phyloP scores from a whole-genome alignment of 2,329 filamentous ascomycete species.

The Akanthomyces uredinophilus region DNA sequence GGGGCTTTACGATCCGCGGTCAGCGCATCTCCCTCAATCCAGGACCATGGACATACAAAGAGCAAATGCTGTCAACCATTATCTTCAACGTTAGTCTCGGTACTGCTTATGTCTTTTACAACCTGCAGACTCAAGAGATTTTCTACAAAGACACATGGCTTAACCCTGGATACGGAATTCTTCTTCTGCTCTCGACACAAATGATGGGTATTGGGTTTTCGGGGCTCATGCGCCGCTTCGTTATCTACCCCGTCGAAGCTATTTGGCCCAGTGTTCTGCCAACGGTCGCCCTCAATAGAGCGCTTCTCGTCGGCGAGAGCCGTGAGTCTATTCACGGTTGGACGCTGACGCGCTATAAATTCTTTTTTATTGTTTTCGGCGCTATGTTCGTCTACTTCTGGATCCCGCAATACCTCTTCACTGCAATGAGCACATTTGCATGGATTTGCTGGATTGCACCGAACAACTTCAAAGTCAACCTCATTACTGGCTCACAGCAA shows the following conservation, averaged over 20 bases:
- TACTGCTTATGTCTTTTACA: slow-evolving; percentile 31
- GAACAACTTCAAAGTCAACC: slow-evolving; percentile 33
- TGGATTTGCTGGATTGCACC: slow-evolving; percentile 45
- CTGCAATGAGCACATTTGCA: slow-evolving; percentile 37
- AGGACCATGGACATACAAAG: slow-evolving; percentile 35
- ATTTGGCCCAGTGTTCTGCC: slow-evolving; percentile 23
- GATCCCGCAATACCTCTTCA: slow-evolving; percentile 40
- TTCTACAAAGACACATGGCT: slow-evolving; percentile 17
- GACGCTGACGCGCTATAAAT: slow-evolving; percentile 35
- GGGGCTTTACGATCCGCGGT: slow-evolving; percentile 12
- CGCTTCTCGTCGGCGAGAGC: slow-evolving; percentile 27
- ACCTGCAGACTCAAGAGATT: slow-evolving; percentile 31
- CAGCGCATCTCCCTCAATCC: slow-evolving; percentile 30
- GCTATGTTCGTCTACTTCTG: slow-evolving; percentile 41
- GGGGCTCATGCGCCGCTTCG: slow-evolving; percentile 29
- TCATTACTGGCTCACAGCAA: slow-evolving; percentile 3
- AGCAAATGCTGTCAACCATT: slow-evolving; percentile 36
- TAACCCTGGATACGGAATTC: slow-evolving; percentile 26
- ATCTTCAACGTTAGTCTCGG: slow-evolving; percentile 33
- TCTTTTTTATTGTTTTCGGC: slow-evolving; percentile 34
- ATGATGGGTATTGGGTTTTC: slow-evolving; percentile 30
- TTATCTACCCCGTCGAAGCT: slow-evolving; percentile 16
- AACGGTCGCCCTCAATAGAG: slow-evolving; percentile 17
- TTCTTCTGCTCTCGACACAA: slow-evolving; percentile 28
- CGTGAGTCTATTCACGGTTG: slow-evolving; percentile 35